Percentiles rank a stretch among this genome's conserved stretches.
These are phyloP conservation scores for Pestalotiopsis sp. DNA, from an alignment of 2,329 filamentous ascomycete species.

Conservation along the genomic window DNA sequence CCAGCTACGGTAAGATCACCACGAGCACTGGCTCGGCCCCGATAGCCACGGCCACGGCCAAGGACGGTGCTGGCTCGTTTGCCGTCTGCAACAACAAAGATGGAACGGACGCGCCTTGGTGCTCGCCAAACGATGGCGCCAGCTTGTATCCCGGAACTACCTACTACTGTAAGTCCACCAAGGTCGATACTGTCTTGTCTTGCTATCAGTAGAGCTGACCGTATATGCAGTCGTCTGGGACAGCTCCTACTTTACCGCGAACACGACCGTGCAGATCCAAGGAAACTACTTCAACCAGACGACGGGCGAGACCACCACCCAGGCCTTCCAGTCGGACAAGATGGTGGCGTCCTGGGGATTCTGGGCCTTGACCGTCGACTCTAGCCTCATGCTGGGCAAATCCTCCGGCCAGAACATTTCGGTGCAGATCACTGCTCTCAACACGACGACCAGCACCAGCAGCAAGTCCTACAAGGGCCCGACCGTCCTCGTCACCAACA, in stretches of 20 bases:
- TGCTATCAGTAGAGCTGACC: not conserved
- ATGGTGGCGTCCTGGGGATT: conserved; percentile 48
- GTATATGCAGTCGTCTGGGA: conserved; percentile 53
- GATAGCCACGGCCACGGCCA: conserved; percentile 48
- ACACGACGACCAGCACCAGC: conserved; percentile 31
- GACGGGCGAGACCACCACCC: conserved; percentile 33
- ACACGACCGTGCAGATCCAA: conserved; percentile 37
- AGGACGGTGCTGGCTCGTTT: conserved; percentile 50
- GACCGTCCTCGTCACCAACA: conserved; percentile 41
- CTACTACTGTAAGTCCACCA: conserved; percentile 43
- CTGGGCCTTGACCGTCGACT: conserved; percentile 46
- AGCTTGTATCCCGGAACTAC: conserved; percentile 46
- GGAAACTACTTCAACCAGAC: conserved; percentile 33
- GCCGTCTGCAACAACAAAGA: conserved; percentile 51
- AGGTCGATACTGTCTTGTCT: not conserved
- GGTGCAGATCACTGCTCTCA: conserved; percentile 44
- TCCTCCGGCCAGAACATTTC: conserved; percentile 48
- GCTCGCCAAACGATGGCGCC: conserved; percentile 46
- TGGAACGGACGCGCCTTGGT: conserved; percentile 53
- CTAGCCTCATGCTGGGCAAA: conserved; percentile 38
- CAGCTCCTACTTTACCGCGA: conserved; percentile 49
- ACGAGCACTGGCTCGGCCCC: conserved; percentile 44
- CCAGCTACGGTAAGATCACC: conserved; percentile 29
- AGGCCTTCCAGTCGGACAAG: conserved; percentile 37
- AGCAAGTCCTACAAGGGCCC: conserved; percentile 41